phyloP scores from a whole-genome alignment of 257 asterid species.

The Orobanche coerulescens region DNA sequence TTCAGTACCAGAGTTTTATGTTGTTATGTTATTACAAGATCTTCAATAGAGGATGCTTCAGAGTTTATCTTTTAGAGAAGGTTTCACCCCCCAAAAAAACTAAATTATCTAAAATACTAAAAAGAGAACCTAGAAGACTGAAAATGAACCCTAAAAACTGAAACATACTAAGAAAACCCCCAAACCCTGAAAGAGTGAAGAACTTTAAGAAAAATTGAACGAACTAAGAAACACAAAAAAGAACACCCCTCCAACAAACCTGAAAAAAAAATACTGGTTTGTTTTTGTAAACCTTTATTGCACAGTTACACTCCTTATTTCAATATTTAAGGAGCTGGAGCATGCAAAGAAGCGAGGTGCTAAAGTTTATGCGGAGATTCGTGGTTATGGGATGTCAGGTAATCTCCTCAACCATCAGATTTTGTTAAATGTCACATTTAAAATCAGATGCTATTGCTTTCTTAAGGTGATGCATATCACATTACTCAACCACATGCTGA shows the following conservation, averaged over 20 bases:
- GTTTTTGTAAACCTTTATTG: slow-evolving; percentile 8
- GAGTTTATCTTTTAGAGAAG: too few species aligned
- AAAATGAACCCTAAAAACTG: too few species aligned
- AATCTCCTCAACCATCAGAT: slow-evolving; percentile 20
- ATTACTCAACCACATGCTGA: slow-evolving; percentile 85
- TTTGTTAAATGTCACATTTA: not conserved
- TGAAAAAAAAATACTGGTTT: not conserved
- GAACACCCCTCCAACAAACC: too few species aligned
- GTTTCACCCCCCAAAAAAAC: too few species aligned
- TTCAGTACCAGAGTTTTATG: not conserved
- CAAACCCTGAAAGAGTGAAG: too few species aligned
- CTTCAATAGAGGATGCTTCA: not conserved
- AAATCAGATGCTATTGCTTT: slow-evolving; percentile 11
- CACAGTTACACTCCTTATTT: slow-evolving; percentile 11
- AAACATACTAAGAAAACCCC: too few species aligned
- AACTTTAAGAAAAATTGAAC: too few species aligned
- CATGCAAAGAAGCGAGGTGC: slow-evolving; percentile 90
- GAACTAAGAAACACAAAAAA: too few species aligned
- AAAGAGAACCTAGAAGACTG: too few species aligned
- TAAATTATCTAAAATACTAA: too few species aligned
- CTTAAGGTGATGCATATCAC: slow-evolving; percentile 87
- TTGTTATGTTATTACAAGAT: slow-evolving; percentile 7
- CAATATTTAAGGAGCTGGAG: slow-evolving; percentile 61
- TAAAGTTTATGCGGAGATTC: slow-evolving; percentile 76
- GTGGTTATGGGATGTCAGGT: slow-evolving; percentile 98